These are phyloP conservation scores for Picea glauca DNA, from an alignment of 75 land plant species.

Conservation along the genomic window DNA sequence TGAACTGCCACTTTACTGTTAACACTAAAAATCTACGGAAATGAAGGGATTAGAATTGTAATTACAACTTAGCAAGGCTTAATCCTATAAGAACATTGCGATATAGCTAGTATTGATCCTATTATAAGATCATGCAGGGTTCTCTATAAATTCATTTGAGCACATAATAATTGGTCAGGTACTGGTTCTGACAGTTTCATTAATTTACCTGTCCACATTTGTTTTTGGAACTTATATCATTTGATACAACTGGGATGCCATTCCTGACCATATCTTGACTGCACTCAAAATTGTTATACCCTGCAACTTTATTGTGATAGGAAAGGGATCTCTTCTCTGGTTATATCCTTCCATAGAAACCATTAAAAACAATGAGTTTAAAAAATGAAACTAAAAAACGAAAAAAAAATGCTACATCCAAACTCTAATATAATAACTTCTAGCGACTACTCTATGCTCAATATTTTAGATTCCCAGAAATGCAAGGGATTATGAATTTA, in stretches of 20 bases:
- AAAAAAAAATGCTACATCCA: background rate
- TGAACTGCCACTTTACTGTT: background rate
- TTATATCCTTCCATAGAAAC: background rate
- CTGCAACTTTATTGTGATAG: background rate
- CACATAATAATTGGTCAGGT: background rate
- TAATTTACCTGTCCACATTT: background rate
- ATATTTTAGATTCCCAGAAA: background rate
- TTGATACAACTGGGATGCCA: background rate
- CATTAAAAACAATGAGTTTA: background rate
- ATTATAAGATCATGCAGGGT: background rate
- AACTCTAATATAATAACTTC: background rate
- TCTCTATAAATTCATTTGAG: background rate
- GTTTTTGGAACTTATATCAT: background rate
- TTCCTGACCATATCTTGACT: background rate
- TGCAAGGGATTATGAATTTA: background rate
- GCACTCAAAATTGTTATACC: background rate
- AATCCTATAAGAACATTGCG: background rate
- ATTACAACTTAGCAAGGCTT: background rate
- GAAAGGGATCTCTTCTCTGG: background rate
- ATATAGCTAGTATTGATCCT: background rate
- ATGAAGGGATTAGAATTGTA: background rate
- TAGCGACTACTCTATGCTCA: background rate
- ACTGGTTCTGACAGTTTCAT: background rate
- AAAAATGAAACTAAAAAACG: background rate
- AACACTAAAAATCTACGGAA: background rate